Evolutionary conservation across 768 basidiomycete genomes (phyloP).

Genomic region (Tylopilus felleus): DNA sequence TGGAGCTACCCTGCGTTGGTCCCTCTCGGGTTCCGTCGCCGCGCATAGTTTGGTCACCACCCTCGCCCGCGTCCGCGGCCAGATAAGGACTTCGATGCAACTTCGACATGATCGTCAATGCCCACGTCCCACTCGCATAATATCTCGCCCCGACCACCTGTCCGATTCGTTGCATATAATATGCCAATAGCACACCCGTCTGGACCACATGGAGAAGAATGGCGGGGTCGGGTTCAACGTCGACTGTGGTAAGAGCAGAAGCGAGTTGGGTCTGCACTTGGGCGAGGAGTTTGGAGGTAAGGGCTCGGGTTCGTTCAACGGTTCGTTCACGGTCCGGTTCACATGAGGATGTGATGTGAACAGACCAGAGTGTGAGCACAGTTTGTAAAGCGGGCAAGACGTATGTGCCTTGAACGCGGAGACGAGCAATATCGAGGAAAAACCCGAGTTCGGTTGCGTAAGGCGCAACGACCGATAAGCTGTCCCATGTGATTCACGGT

Average conservation of each 20-base stretch:
- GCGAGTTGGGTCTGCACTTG: slow-evolving; percentile 47
- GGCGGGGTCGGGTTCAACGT: slow-evolving; percentile 31
- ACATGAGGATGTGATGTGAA: slow-evolving; percentile 40
- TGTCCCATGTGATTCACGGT: slow-evolving; percentile 1
- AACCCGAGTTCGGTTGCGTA: slow-evolving; percentile 61
- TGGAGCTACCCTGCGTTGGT: neutral
- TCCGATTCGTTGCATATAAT: slow-evolving; percentile 62
- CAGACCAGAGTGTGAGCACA: slow-evolving; percentile 51
- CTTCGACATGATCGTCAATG: slow-evolving; percentile 43
- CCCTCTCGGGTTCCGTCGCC: neutral
- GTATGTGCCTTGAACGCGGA: slow-evolving; percentile 39
- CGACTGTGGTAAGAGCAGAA: slow-evolving; percentile 40
- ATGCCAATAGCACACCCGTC: slow-evolving; percentile 59
- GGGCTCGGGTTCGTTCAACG: neutral
- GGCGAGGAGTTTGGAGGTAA: slow-evolving; percentile 38
- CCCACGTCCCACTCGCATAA: slow-evolving; percentile 46
- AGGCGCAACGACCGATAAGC: slow-evolving; percentile 43
- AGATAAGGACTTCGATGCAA: slow-evolving; percentile 36
- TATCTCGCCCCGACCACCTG: slow-evolving; percentile 59
- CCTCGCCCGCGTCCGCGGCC: neutral
- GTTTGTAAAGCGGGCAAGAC: slow-evolving; percentile 49
- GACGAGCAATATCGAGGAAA: slow-evolving; percentile 54
- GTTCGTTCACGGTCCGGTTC: slow-evolving; percentile 36
- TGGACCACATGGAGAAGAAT: slow-evolving; percentile 54
- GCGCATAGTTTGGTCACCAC: slow-evolving; percentile 1